These are phyloP conservation scores for Aspergillus sp. DNA, from an alignment of 2,329 filamentous ascomycete genomes.

Conservation along the genomic window DNA sequence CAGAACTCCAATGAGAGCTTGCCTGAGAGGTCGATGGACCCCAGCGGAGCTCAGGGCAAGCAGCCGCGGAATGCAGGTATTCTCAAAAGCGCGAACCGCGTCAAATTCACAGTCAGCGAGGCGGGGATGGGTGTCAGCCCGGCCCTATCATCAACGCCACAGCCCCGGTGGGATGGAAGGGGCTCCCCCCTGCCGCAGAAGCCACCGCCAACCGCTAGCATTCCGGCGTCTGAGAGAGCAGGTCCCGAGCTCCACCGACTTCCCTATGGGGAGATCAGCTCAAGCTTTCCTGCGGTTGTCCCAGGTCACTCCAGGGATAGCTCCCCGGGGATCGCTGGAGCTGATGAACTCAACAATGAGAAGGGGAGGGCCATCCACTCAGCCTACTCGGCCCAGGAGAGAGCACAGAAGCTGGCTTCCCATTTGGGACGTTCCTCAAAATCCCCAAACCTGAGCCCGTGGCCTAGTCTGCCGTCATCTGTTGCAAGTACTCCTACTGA, in stretches of 20 bases:
- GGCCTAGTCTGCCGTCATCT: conserved; percentile 35
- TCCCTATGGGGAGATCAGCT: conserved; percentile 32
- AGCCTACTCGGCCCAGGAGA: conserved; percentile 40
- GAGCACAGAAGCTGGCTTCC: conserved; percentile 40
- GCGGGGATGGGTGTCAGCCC: conserved; percentile 25
- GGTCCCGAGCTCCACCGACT: conserved; percentile 27
- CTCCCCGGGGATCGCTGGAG: conserved; percentile 25
- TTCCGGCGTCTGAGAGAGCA: conserved; percentile 38
- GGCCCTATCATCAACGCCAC: conserved; percentile 31
- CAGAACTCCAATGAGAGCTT: conserved; percentile 31
- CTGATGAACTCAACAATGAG: conserved; percentile 39
- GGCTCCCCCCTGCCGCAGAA: conserved; percentile 35
- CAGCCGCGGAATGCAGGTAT: conserved; percentile 44
- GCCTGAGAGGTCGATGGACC: conserved; percentile 26
- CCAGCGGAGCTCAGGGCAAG: conserved; percentile 35
- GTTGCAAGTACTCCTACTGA: conserved; percentile 36
- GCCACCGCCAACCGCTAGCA: conserved; percentile 41
- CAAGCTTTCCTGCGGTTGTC: conserved; percentile 35
- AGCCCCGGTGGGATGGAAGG: conserved; percentile 37
- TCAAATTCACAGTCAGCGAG: conserved; percentile 37
- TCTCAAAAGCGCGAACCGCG: conserved; percentile 40
- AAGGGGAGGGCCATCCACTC: conserved; percentile 41
- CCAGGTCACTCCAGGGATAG: conserved; percentile 31
- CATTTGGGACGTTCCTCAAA: conserved; percentile 37
- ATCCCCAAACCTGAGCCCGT: conserved; percentile 35